These are phyloP conservation scores for Macrolepiota fuliginosa DNA, from an alignment of 768 basidiomycete species.

Conservation along the genomic window DNA sequence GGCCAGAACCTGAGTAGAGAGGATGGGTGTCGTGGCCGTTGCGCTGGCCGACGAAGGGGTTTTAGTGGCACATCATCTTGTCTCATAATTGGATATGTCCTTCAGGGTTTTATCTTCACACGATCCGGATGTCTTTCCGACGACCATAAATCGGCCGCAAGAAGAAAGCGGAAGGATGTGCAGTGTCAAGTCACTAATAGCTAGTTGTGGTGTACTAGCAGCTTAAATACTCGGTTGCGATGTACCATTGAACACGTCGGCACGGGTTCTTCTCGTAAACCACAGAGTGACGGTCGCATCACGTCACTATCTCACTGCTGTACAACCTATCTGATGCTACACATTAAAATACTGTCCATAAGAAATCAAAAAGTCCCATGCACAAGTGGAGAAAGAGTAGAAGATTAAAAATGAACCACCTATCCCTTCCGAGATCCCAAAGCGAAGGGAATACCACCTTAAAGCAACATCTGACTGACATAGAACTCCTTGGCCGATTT, in stretches of 20 bases:
- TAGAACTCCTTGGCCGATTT: conserved; percentile 40
- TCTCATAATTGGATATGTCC: background rate
- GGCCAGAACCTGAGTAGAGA: background rate
- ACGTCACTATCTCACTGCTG: background rate
- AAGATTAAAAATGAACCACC: background rate
- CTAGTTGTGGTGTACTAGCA: background rate
- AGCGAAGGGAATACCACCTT: conserved; percentile 9
- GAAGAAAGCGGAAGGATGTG: background rate
- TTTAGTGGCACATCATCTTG: background rate
- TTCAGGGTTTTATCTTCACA: conserved; percentile 4
- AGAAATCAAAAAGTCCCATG: background rate
- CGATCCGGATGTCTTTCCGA: background rate
- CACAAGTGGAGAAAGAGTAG: background rate
- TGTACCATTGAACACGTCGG: background rate
- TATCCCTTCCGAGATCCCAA: background rate
- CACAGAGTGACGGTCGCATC: background rate
- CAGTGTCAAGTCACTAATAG: background rate
- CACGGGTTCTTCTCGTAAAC: background rate
- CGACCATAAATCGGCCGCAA: background rate
- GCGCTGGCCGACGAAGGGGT: background rate
- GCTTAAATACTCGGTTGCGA: background rate
- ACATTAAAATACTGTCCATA: background rate
- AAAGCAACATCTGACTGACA: conserved; percentile 27
- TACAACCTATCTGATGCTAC: background rate
- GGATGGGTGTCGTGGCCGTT: background rate